phyloP scores from a whole-genome alignment of 1,284 basidiomycete genomes.

The Lentinus polychrous region DNA sequence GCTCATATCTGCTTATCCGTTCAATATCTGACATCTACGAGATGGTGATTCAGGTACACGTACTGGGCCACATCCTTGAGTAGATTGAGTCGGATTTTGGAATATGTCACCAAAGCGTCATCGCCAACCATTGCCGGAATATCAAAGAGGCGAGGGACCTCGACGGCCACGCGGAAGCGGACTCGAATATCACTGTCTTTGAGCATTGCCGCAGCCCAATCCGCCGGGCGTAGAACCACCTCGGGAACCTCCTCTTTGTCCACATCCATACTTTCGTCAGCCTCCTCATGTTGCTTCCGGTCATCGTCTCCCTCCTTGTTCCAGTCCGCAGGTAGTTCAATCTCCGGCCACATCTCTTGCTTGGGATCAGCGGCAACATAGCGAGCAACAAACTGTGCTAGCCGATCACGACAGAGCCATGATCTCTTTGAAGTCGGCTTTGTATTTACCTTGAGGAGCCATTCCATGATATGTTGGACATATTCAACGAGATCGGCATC shows the following conservation, averaged over 20 bases:
- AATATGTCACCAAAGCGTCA: slow-evolving; percentile 36
- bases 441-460: slow-evolving; percentile 41
- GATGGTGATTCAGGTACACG: slow-evolving; percentile 20
- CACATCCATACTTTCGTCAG: slow-evolving; percentile 16
- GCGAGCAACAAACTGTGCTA: slow-evolving; percentile 59
- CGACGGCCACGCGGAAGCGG: slow-evolving; percentile 68
- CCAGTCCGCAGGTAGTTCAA: slow-evolving; percentile 2
- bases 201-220: slow-evolving; percentile 28
- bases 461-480: slow-evolving; percentile 43
- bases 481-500: slow-evolving; percentile 36
- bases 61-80: slow-evolving; percentile 41
- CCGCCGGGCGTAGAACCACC: slow-evolving; percentile 35
- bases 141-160: slow-evolving; percentile 56
- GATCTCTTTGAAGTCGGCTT: slow-evolving; percentile 39
- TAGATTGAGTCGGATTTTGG: slow-evolving; percentile 35
- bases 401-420: slow-evolving; percentile 65
- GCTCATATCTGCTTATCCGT: slow-evolving; percentile 52
- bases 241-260: slow-evolving; percentile 14
- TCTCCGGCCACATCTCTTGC: slow-evolving; percentile 41
- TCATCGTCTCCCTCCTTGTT: too few species aligned
- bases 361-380: slow-evolving; percentile 59
- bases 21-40: slow-evolving; percentile 8
- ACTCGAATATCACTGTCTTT: slow-evolving; percentile 80
- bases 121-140: slow-evolving; percentile 25
- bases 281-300: not conserved